Percentiles rank a stretch among this genome's conserved stretches.
Evolutionary conservation across 75 land plant species (phyloP).

Genomic region (Picea sitchensis): DNA sequence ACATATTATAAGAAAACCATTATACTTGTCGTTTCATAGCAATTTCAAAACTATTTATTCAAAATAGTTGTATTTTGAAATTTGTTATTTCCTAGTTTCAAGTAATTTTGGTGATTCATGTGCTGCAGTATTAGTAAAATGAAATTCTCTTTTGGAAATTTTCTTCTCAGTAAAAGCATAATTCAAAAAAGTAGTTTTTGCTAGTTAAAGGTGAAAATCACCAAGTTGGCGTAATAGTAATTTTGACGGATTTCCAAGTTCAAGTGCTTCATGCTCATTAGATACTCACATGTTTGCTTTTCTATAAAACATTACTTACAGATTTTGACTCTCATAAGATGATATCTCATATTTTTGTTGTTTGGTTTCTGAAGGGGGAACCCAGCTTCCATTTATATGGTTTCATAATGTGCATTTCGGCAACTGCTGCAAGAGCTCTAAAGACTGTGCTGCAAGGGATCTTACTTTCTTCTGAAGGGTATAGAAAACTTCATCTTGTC

Average conservation of each 20-base stretch:
- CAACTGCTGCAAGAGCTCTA: conserved; percentile 88
- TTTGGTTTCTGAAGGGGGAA: conserved; percentile 50
- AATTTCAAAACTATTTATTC: too few relatives aligned
- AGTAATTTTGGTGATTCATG: too few relatives aligned
- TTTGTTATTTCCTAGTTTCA: too few relatives aligned
- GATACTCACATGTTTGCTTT: neutral
- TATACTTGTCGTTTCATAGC: too few relatives aligned
- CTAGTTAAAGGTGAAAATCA: too few relatives aligned
- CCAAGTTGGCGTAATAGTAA: too few relatives aligned
- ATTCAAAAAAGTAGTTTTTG: too few relatives aligned
- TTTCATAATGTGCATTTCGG: conserved; percentile 83
- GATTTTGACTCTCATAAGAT: neutral
- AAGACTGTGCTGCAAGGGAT: conserved; percentile 93
- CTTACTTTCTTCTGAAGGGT: conserved; percentile 85
- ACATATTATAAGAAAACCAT: too few relatives aligned
- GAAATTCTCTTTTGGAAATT: too few relatives aligned
- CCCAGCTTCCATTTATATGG: conserved; percentile 90
- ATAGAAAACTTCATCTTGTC: conserved; percentile 5
- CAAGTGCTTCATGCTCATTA: neutral
- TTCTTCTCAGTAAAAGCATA: too few relatives aligned
- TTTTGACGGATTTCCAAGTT: neutral
- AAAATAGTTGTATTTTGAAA: too few relatives aligned
- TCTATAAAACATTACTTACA: neutral
- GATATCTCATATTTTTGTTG: neutral
- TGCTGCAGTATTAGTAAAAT: too few relatives aligned